These are phyloP conservation scores for Rubroboletus satanas DNA, from an alignment of 768 basidiomycete species.

Conservation along the genomic window DNA sequence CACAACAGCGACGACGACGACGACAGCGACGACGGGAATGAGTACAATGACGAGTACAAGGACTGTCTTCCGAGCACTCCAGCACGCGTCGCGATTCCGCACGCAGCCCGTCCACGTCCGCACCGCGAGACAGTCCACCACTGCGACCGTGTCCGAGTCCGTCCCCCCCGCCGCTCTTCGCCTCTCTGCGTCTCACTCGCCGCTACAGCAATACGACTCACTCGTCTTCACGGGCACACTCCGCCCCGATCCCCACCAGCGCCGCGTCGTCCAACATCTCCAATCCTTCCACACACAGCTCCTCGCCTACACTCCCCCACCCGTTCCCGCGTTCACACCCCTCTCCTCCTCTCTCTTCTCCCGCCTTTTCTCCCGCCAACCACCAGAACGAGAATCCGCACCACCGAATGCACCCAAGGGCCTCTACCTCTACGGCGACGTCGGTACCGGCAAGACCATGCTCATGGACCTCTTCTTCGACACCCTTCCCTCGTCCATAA, in stretches of 20 bases:
- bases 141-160: not conserved
- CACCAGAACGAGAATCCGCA: conserved; percentile 27
- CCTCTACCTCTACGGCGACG: conserved; percentile 92
- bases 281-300: conserved; percentile 77
- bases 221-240: conserved; percentile 53
- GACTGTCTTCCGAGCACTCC: not conserved
- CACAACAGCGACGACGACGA: not conserved
- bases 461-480: conserved; percentile 98
- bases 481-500: conserved; percentile 64
- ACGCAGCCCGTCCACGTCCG: not conserved
- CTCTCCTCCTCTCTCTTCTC: conserved; percentile 27
- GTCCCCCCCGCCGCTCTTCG: not conserved
- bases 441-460: conserved; percentile 98
- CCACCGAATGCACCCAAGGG: conserved; percentile 70
- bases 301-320: conserved; percentile 64
- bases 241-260: conserved; percentile 78
- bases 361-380: conserved; percentile 29
- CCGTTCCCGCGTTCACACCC: conserved; percentile 39
- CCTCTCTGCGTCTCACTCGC: conserved; percentile 9
- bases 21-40: conserved; percentile 4
- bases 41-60: conserved; percentile 2
- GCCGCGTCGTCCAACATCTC: conserved; percentile 75
- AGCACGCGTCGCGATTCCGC: not conserved
- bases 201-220: conserved; percentile 41
- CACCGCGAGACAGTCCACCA: conserved; percentile 14